A percentile compares a stretch with the other conserved stretches of the same genome.
These are phyloP conservation scores for Sechiopsis laciniata DNA, from an alignment of 306 rosid genomes.

Conservation along the genomic window DNA sequence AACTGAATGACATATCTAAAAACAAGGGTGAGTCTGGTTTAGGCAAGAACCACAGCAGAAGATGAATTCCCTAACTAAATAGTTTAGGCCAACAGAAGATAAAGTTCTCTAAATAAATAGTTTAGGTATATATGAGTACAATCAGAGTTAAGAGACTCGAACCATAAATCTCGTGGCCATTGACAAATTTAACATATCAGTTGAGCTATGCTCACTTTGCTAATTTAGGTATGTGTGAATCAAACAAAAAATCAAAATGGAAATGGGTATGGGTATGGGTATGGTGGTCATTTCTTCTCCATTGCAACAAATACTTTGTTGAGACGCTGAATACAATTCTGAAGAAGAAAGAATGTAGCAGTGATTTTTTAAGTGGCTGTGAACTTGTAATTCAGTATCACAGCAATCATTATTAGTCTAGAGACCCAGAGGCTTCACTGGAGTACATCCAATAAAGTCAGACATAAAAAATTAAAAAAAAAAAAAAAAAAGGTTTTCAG, in stretches of 20 bases:
- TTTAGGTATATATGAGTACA: background rate
- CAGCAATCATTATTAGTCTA: constrained; percentile 8
- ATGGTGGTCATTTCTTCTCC: background rate
- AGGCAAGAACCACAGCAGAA: background rate
- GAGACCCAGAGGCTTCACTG: background rate
- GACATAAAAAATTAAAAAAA: background rate
- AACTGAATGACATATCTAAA: background rate
- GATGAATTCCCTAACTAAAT: background rate
- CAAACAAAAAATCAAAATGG: background rate
- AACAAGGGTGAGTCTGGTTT: background rate
- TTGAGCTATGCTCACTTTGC: no score
- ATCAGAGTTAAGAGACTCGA: no score
- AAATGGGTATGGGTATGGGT: background rate
- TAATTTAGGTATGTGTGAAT: constrained; percentile 1
- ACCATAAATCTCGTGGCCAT: no score
- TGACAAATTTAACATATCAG: no score
- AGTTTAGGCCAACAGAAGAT: background rate
- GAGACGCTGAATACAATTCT: constrained; percentile 6
- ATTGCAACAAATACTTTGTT: background rate
- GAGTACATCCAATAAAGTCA: background rate
- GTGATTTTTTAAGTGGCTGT: background rate
- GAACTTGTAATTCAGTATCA: constrained; percentile 17
- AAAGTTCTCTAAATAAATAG: background rate
- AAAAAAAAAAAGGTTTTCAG: background rate
- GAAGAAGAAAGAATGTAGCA: background rate